Conservation (phyloP, 441 rosid genomes). For the Adansonia madagascariensis region DNA sequence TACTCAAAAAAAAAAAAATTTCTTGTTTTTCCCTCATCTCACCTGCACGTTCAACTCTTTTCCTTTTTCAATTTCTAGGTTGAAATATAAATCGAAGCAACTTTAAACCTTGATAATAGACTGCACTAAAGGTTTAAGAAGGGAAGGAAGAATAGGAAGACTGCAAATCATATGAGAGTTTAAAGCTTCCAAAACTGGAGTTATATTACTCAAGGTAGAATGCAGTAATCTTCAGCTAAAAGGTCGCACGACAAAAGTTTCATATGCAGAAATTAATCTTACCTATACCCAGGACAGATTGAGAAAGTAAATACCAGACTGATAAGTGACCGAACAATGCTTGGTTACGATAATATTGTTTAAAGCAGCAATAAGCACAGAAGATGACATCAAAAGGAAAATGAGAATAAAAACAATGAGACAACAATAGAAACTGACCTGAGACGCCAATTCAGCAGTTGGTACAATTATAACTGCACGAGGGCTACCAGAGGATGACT, state of each 20-base stretch:
- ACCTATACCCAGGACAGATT: slow-evolving; percentile 12
- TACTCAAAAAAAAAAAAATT: not conserved
- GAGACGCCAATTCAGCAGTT: slow-evolving; percentile 93
- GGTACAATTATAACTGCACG: slow-evolving; percentile 79
- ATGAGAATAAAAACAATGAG: not conserved
- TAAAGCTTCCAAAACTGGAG: slow-evolving; percentile 17
- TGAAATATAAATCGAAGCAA: not conserved
- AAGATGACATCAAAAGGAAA: slow-evolving; percentile 22
- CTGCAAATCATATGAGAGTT: not conserved
- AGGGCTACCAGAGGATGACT: slow-evolving; percentile 64
- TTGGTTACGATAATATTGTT: not conserved
- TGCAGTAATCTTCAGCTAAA: slow-evolving; percentile 10
- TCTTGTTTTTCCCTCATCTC: slow-evolving; percentile 11
- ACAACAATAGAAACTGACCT: slow-evolving; percentile 48
- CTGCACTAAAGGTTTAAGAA: not conserved
- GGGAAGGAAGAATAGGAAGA: not conserved
- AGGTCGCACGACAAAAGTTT: slow-evolving; percentile 4
- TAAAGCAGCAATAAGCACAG: not conserved
- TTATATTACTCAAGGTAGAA: not conserved
- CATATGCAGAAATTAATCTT: not conserved
- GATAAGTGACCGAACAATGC: slow-evolving; percentile 9
- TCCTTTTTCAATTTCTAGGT: slow-evolving; percentile 7
- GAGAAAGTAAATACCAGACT: not conserved
- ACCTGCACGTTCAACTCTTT: slow-evolving; percentile 1
- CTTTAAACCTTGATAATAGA: not conserved